Percentiles rank a stretch among this genome's conserved stretches.
Evolutionary conservation across 2,329 filamentous ascomycete genomes (phyloP).

Genomic region (Alternaria sp.): DNA sequence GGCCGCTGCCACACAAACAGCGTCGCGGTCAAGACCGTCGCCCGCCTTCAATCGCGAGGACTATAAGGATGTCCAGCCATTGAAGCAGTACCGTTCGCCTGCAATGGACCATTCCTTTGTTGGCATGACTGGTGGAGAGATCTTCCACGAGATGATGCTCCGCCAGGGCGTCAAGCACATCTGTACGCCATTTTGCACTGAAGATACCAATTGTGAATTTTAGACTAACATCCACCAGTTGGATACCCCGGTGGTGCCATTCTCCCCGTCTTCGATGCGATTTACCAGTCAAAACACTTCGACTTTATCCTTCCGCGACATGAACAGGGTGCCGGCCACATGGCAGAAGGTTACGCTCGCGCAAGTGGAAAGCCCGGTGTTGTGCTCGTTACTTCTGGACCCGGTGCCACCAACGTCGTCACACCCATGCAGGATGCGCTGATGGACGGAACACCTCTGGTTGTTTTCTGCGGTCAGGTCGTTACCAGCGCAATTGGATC

Average conservation of each 20-base stretch:
- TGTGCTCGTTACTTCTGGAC: slow-evolving; percentile 94
- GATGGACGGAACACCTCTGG: slow-evolving; percentile 93
- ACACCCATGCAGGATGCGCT: slow-evolving; percentile 97
- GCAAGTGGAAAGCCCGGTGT: slow-evolving; percentile 94
- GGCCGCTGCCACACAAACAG: slow-evolving; percentile 43
- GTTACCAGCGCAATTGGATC: slow-evolving; percentile 88
- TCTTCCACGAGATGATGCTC: slow-evolving; percentile 99
- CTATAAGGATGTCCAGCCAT: slow-evolving; percentile 54
- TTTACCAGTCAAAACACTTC: slow-evolving; percentile 97
- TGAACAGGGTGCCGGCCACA: slow-evolving; percentile 97
- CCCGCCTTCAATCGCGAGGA: slow-evolving; percentile 62
- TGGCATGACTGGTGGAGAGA: slow-evolving; percentile 93
- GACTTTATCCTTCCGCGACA: slow-evolving; percentile 95
- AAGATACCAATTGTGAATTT: not conserved
- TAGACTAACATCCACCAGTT: slow-evolving; percentile 50
- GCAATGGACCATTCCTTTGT: slow-evolving; percentile 75
- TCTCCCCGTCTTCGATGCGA: slow-evolving; percentile 97
- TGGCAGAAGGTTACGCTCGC: slow-evolving; percentile 96
- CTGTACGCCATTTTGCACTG: slow-evolving; percentile 69
- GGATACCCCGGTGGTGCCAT: slow-evolving; percentile 93
- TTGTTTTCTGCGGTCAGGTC: slow-evolving; percentile 96
- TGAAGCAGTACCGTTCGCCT: slow-evolving; percentile 57
- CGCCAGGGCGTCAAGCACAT: slow-evolving; percentile 91
- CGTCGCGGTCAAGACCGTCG: slow-evolving; percentile 48
- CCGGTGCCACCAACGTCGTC: slow-evolving; percentile 94